Base-by-base conservation (phyloP, 2,329 filamentous ascomycete genomes). In the Scolecobasidium constrictum region DNA sequence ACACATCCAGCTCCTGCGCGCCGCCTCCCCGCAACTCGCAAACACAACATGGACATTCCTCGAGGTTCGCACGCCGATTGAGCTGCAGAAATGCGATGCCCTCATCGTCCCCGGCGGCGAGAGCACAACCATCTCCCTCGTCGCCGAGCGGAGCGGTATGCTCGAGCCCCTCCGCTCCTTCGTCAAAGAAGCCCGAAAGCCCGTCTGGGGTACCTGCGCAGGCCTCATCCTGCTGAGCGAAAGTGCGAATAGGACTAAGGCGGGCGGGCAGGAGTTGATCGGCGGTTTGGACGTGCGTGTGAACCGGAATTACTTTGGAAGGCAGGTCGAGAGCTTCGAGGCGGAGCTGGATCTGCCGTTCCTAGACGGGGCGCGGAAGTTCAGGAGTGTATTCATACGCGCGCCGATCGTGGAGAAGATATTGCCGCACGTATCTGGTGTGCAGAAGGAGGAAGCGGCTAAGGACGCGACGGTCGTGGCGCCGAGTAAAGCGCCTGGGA, bases 141-240 rank as follows among this genome's bases (percentile, higher is more conserved):
- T 95, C 13, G 92, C 92, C 3, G 78, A 78, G 17, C 76, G 88
- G 49, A 86, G 83, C 1, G 80, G 81, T 13, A 66, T 98, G 26
- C 66, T 98, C 43, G 86, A 93, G 52, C 87, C 87, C 3, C 65
- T 98, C 48, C 71, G 86, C 42, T 75, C 88, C 22, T 98, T 94
- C 62, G 88, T 96, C 56, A 90, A 85, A 56, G 68, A 84, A 33
- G 67, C 77, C 41, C 77, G 82, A 51, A 87, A 83, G 52, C 88
- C 88, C 9, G 85, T 83, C 18, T 98, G 90, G 90, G 92, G 92
- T 44, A 96, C 92, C 16, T 98, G 92, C 60, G 92, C 92, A 11
- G 92, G 92, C 7, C 73, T 96, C 45, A 95, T 98, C 52, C 68
- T 96, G 38, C 78, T 98, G 39, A 83, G 87, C 2, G 84, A 94